A percentile compares a stretch with the other conserved stretches of the same genome.
Conservation (phyloP, 768 basidiomycete genomes). For the Phylloporus scabripes region DNA sequence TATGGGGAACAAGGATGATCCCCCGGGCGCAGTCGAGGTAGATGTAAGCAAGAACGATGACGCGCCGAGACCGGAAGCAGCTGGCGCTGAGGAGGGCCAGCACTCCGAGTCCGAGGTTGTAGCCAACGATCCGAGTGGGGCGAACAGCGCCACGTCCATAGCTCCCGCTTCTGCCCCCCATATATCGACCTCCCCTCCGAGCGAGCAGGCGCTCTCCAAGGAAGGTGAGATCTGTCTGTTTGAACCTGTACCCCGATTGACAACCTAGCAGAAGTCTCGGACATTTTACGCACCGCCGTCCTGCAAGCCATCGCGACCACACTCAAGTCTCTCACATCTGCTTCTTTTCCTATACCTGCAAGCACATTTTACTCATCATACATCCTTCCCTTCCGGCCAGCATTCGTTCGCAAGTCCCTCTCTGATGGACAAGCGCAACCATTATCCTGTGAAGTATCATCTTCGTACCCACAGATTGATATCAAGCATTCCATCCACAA, state of each 20-base stretch:
- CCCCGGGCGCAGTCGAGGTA: constrained; percentile 39
- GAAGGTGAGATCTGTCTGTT: constrained; percentile 21
- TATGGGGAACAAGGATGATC: constrained; percentile 58
- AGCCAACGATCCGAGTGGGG: constrained; percentile 11
- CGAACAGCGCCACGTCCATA: constrained; percentile 20
- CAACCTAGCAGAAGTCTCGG: constrained; percentile 19
- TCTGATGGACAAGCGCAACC: constrained; percentile 4
- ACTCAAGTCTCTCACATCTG: constrained; percentile 41
- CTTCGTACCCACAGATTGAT: constrained; percentile 45
- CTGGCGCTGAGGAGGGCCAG: constrained; percentile 1
- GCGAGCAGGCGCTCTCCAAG: constrained; percentile 18
- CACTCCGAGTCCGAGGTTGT: constrained; percentile 11
- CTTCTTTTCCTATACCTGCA: constrained; percentile 69
- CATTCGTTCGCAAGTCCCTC: constrained; percentile 33
- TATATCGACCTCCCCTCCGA: constrained; percentile 6
- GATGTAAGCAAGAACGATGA: constrained; percentile 8
- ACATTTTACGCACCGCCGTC: constrained; percentile 53
- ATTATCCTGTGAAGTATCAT: constrained; percentile 15
- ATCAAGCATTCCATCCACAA: constrained; percentile 80
- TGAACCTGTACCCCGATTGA: neutral
- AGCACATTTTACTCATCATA: constrained; percentile 72
- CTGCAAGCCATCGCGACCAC: constrained; percentile 59
- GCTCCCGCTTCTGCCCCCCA: constrained; percentile 2
- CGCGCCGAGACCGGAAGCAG: constrained; percentile 8
- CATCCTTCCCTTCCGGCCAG: constrained; percentile 76